phyloP scores from a whole-genome alignment of 2,329 filamentous ascomycete genomes.

The Dichotomopilus funicola region DNA sequence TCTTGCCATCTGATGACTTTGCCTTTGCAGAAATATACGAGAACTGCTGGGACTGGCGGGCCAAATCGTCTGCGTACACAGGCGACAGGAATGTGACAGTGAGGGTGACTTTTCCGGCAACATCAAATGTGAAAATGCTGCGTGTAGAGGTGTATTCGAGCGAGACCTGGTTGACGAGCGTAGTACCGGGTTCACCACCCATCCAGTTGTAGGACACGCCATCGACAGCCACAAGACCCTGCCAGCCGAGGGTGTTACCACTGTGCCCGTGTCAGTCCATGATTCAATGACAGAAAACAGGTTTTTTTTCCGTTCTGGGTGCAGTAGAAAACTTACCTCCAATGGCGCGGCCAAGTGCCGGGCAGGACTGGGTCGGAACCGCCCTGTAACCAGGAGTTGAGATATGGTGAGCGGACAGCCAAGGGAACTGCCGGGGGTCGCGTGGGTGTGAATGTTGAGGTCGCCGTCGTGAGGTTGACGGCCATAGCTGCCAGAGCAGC shows the following conservation, averaged over 20 bases:
- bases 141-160: conserved; percentile 67
- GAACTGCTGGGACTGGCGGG: conserved; percentile 61
- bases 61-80: conserved; percentile 58
- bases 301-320: too few species aligned
- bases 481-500: conserved; percentile 12
- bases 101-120: conserved; percentile 54
- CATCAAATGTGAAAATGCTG: conserved; percentile 63
- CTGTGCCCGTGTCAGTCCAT: conserved; percentile 30
- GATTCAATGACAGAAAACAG: too few species aligned
- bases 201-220: conserved; percentile 56
- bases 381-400: conserved; percentile 62
- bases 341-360: conserved; percentile 63
- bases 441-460: conserved; percentile 26
- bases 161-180: conserved; percentile 52
- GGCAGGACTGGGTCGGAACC: conserved; percentile 60
- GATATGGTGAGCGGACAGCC: conserved; percentile 67
- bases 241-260: conserved; percentile 56
- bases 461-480: conserved; percentile 1
- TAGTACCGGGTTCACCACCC: conserved; percentile 46
- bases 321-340: conserved; percentile 44
- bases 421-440: conserved; percentile 46
- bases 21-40: conserved; percentile 64
- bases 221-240: conserved; percentile 64
- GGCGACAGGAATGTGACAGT: conserved; percentile 66
- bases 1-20: conserved; percentile 52